phyloP scores from a whole-genome alignment of 2,329 filamentous ascomycete species.

The Aspergillus fructus region DNA sequence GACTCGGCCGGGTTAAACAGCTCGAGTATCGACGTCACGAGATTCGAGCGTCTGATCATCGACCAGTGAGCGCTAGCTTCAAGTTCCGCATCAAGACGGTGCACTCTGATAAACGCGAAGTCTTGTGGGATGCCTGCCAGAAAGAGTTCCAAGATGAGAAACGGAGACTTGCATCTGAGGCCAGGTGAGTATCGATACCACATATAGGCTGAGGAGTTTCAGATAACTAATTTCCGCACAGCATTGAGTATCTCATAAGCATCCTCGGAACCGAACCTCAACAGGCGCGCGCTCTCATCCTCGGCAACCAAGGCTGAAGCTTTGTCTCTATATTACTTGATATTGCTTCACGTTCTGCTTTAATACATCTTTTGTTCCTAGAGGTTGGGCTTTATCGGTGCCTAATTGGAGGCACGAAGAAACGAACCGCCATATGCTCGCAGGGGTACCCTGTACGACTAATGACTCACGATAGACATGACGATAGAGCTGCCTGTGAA shows the following conservation, averaged over 20 bases:
- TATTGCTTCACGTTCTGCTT: conserved; percentile 3
- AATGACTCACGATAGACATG: conserved; percentile 42
- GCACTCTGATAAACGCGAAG: conserved; percentile 62
- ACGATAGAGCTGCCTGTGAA: conserved; percentile 20
- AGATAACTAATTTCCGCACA: conserved; percentile 29
- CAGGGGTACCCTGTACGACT: conserved; percentile 31
- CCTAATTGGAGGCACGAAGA: conserved; percentile 2
- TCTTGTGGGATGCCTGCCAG: conserved; percentile 71
- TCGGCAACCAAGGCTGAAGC: conserved; percentile 23
- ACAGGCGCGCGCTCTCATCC: conserved; percentile 51
- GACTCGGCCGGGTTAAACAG: conserved; percentile 78
- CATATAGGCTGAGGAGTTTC: background rate
- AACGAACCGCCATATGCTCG: background rate
- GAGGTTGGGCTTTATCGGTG: conserved; percentile 8
- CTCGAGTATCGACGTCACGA: conserved; percentile 87
- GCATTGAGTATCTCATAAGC: conserved; percentile 64
- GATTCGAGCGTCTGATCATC: conserved; percentile 85
- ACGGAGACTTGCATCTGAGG: conserved; percentile 65
- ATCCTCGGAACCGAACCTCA: conserved; percentile 58
- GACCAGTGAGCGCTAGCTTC: conserved; percentile 85
- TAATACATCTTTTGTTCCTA: conserved; percentile 6
- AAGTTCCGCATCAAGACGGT: conserved; percentile 82
- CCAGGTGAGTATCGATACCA: conserved; percentile 58
- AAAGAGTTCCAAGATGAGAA: conserved; percentile 72
- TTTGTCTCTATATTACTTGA: conserved; percentile 1